Percentiles rank a stretch among this genome's conserved stretches.
These are phyloP conservation scores for Podospora tetraspora DNA, from an alignment of 495 filamentous ascomycete species.

Conservation along the genomic window DNA sequence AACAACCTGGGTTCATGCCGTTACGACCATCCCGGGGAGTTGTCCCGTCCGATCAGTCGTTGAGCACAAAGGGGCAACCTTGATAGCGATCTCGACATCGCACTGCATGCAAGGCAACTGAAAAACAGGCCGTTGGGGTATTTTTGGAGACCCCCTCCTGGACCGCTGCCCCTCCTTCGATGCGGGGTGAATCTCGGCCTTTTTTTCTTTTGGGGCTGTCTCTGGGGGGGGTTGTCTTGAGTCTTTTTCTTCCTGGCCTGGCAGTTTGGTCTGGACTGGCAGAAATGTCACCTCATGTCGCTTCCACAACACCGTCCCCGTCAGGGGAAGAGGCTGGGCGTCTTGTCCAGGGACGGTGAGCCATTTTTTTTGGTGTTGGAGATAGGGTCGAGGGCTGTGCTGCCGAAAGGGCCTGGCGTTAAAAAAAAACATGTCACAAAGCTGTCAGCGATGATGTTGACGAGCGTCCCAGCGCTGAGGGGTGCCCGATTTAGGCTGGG, in stretches of 20 bases:
- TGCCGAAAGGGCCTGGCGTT: background rate
- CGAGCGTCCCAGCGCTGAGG: background rate
- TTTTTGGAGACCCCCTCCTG: background rate
- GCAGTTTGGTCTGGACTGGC: background rate
- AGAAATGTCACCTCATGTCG: background rate
- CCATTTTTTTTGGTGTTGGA: background rate
- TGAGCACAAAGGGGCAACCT: background rate
- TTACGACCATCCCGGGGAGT: background rate
- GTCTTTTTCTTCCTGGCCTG: background rate
- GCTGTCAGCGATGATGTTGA: slow-evolving; percentile 11
- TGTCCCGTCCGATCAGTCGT: background rate
- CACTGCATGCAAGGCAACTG: background rate
- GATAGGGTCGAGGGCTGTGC: background rate
- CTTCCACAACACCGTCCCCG: background rate
- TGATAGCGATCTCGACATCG: background rate
- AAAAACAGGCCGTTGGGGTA: background rate
- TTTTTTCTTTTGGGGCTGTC: background rate
- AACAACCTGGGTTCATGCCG: background rate
- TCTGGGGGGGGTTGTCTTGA: background rate
- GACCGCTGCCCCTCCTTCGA: background rate
- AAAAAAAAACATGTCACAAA: background rate
- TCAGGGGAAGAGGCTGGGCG: background rate
- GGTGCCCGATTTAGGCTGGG: slow-evolving; percentile 11
- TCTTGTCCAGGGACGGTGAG: background rate
- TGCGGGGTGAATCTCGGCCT: background rate